A percentile compares a stretch with the other conserved stretches of the same genome.
These are phyloP conservation scores for Oldenlandia corymbosa DNA, from an alignment of 257 asterid genomes.

Conservation along the genomic window DNA sequence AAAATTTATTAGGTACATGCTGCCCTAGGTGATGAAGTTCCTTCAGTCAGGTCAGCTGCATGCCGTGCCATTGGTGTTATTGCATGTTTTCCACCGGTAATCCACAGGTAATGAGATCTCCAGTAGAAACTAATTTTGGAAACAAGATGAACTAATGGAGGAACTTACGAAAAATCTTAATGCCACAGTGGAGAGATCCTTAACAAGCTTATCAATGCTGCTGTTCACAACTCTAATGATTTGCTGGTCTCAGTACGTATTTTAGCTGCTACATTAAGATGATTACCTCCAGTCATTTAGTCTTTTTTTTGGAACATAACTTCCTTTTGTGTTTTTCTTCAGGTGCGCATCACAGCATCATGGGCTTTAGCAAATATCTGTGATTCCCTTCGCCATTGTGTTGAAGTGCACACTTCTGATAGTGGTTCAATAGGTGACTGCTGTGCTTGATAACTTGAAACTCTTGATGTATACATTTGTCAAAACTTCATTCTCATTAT, in stretches of 20 bases:
- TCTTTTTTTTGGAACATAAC: slow-evolving; percentile 2
- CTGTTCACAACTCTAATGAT: slow-evolving; percentile 48
- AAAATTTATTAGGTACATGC: slow-evolving; percentile 52
- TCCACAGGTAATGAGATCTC: slow-evolving; percentile 49
- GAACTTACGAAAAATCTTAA: slow-evolving; percentile 15
- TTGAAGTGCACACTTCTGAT: slow-evolving; percentile 42
- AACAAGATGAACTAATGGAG: slow-evolving; percentile 3
- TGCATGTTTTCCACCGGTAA: slow-evolving; percentile 73
- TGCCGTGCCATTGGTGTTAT: slow-evolving; percentile 96
- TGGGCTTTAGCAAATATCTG: slow-evolving; percentile 96
- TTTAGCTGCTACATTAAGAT: not conserved
- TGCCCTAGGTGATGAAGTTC: slow-evolving; percentile 58
- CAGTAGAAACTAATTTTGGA: slow-evolving; percentile 9
- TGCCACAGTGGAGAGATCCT: slow-evolving; percentile 55
- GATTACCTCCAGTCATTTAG: not conserved
- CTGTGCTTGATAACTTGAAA: slow-evolving; percentile 8
- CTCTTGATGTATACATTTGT: slow-evolving; percentile 23
- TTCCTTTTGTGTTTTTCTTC: slow-evolving; percentile 21
- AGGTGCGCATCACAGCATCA: slow-evolving; percentile 94
- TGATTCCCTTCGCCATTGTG: slow-evolving; percentile 67
- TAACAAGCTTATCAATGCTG: slow-evolving; percentile 66
- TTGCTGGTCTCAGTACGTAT: slow-evolving; percentile 65
- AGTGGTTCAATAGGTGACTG: slow-evolving; percentile 36
- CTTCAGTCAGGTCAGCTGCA: slow-evolving; percentile 89
- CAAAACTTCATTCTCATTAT: slow-evolving; percentile 20